phyloP scores from a whole-genome alignment of 345 rosid genomes.

The Brassica incana region DNA sequence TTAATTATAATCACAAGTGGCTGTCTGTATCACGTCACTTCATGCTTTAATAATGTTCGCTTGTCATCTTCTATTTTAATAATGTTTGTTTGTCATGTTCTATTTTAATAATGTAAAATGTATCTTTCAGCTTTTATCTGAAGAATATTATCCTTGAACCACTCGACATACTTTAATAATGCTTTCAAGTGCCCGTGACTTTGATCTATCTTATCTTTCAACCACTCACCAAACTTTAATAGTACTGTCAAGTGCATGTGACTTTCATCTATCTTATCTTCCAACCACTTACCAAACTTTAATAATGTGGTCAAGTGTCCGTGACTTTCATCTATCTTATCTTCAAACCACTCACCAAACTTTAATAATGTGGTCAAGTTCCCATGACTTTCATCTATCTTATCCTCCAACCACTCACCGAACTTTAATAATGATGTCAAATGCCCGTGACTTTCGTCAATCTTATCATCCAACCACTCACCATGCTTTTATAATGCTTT shows the following conservation, averaged over 20 bases:
- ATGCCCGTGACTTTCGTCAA: not conserved
- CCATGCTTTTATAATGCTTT: no score
- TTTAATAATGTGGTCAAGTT: no score
- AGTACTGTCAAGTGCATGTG: no score
- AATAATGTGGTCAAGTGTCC: no score
- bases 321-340: no score
- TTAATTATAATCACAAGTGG: not conserved
- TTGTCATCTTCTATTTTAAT: no score
- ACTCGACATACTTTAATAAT: not conserved
- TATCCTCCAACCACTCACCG: not conserved
- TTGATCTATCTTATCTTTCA: no score
- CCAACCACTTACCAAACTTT: no score
- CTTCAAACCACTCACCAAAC: no score
- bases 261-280: no score
- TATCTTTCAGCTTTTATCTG: not conserved
- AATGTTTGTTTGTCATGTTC: not conserved
- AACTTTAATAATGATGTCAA: not conserved
- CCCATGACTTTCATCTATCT: not conserved
- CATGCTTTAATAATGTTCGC: not conserved
- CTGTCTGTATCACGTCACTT: not conserved
- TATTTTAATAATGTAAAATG: not conserved
- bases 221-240: no score
- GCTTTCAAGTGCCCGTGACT: not conserved
- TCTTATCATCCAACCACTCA: not conserved
- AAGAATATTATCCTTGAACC: no score